Evolutionary conservation across 352 stramenopile species (phyloP).

Genomic region (Blastocystis sp.): DNA sequence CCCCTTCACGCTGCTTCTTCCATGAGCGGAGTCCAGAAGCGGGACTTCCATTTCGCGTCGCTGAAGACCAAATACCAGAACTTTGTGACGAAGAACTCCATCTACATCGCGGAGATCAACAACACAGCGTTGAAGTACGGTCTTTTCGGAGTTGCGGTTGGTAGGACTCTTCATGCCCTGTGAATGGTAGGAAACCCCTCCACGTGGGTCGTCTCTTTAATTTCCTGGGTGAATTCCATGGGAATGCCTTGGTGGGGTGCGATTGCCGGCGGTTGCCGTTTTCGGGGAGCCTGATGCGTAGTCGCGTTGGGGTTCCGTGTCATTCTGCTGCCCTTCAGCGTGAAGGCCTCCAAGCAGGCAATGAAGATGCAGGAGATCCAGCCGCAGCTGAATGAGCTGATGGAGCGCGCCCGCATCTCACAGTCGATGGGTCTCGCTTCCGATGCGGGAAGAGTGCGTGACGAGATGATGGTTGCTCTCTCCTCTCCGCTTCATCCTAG

Average conservation of each 20-base stretch:
- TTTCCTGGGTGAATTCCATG: slow-evolving; percentile 54
- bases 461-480: slow-evolving; percentile 35
- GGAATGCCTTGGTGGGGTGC: slow-evolving; percentile 63
- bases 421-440: slow-evolving; percentile 52
- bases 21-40: not conserved
- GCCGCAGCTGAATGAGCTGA: slow-evolving; percentile 61
- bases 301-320: slow-evolving; percentile 52
- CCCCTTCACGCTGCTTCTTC: not conserved
- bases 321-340: slow-evolving; percentile 47
- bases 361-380: slow-evolving; percentile 64
- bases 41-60: slow-evolving; percentile 7
- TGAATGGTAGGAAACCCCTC: slow-evolving; percentile 28
- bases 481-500: not conserved
- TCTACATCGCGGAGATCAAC: slow-evolving; percentile 37
- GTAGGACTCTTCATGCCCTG: not conserved
- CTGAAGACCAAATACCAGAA: not conserved
- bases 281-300: not conserved
- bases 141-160: slow-evolving; percentile 53
- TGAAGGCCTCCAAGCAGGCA: slow-evolving; percentile 28
- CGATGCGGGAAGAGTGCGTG: slow-evolving; percentile 23
- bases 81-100: slow-evolving; percentile 7
- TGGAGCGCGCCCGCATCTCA: slow-evolving; percentile 53
- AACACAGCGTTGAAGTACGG: slow-evolving; percentile 63
- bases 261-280: slow-evolving; percentile 8
- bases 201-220: slow-evolving; percentile 49